A percentile compares a stretch with the other conserved stretches of the same genome.
Evolutionary conservation across 2,329 filamentous ascomycete genomes (phyloP).

Genomic region (Sphaerostilbella broomeana): DNA sequence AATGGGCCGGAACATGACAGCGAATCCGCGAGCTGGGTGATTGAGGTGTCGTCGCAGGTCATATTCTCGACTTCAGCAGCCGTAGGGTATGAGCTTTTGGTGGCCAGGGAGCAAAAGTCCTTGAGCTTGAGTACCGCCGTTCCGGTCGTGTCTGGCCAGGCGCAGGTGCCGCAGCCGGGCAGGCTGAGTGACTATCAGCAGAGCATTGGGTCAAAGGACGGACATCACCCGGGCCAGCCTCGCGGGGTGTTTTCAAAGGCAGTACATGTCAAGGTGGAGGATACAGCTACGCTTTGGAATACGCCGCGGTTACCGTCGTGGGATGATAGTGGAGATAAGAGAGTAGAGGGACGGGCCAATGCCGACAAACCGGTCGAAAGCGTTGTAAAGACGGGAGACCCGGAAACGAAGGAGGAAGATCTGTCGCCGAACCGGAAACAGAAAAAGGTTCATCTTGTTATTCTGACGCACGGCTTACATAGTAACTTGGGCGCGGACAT

Average conservation of each 20-base stretch:
- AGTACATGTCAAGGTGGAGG: constrained; percentile 71
- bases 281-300: constrained; percentile 87
- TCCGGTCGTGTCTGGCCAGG: constrained; percentile 39
- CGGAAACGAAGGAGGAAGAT: constrained; percentile 23
- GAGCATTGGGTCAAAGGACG: constrained; percentile 49
- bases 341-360: constrained; percentile 17
- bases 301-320: constrained; percentile 73
- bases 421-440: constrained; percentile 42
- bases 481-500: constrained; percentile 95
- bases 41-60: constrained; percentile 88
- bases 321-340: constrained; percentile 36
- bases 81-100: constrained; percentile 79
- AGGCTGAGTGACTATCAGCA: constrained; percentile 71
- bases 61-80: constrained; percentile 86
- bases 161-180: constrained; percentile 56
- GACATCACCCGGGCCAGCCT: constrained; percentile 54
- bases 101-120: constrained; percentile 81
- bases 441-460: constrained; percentile 82
- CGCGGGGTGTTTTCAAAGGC: constrained; percentile 82
- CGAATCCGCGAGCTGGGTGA: constrained; percentile 71
- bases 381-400: constrained; percentile 26
- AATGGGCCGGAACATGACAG: constrained; percentile 38
- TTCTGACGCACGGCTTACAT: constrained; percentile 90
- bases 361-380: constrained; percentile 30
- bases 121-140: constrained; percentile 55